Base-by-base conservation (phyloP, 768 basidiomycete species). In the Tephrocybe rancida region DNA sequence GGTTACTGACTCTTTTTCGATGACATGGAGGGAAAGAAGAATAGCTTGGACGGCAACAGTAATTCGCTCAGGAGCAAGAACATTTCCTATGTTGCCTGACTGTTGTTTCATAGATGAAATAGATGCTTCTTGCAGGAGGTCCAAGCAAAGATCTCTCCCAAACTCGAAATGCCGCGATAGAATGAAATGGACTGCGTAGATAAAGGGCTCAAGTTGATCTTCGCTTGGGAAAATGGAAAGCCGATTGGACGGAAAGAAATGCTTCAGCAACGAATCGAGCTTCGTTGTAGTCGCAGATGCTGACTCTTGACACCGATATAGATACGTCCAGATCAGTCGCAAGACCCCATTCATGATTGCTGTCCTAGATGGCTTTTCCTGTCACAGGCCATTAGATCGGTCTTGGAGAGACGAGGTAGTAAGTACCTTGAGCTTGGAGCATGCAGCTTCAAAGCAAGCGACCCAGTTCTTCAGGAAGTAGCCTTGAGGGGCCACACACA, bases 241-340 rank as follows among this genome's bases (percentile, higher is more conserved):
- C 22, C 88, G 81, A 51, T 85, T 85, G 3, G 83, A 64, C 5
- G 95, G 92, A 65, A 95, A 92, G 68, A 95, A 87, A 47, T 85
- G 76, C 60, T 86, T 91, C 45, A 91, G 64, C 34, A 95, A 63
- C 0, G 70, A 72, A 56, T 97, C 94, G 35, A 98, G 70, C 63
- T 88, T 92, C 25, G 84, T 72, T n/a, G 85, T 83, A n/a, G 85
- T 86, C 2, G 90, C 87, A 0, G 94, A 90, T 1, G 83, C 73
- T 5, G 89, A 80, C 68, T 98, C 95, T 58, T 88, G 86, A 64
- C 93, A 95, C 14, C 95, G 87, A 65, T 92, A 95, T n/a, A 97
- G 76, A 68, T 97, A 98, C 2, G 94, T 92, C 95, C 95, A 98
- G 29, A 95, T 72, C 37, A 97, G 70, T 8, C 95, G 85, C 57